These are phyloP conservation scores for Gracilaria caudata DNA, from an alignment of 23 red algal genomes.

Conservation along the genomic window DNA sequence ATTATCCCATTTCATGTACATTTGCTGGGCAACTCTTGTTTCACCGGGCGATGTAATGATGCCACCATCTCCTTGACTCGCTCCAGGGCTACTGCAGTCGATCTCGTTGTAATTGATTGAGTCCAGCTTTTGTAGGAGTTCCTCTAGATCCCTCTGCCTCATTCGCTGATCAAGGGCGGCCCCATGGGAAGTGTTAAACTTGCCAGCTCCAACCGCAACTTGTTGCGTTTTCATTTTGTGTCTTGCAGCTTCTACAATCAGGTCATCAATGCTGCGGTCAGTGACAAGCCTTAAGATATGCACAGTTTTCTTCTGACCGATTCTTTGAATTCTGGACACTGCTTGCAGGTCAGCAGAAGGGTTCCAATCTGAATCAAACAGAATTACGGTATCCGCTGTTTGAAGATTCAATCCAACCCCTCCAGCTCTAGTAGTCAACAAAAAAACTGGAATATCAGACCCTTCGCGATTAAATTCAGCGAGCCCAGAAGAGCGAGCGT, in stretches of 20 bases:
- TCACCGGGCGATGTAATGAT: not conserved
- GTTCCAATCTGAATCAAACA: conserved; percentile 94
- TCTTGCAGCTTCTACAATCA: conserved; percentile 50
- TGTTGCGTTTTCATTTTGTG: conserved; percentile 53
- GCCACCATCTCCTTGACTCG: not conserved
- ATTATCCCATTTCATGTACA: conserved; percentile 20
- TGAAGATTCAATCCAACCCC: conserved; percentile 91
- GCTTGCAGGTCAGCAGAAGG: conserved; percentile 88
- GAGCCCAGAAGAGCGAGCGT: conserved; percentile 58
- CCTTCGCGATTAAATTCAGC: conserved; percentile 65
- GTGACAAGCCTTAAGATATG: conserved; percentile 77
- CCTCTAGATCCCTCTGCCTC: conserved; percentile 54
- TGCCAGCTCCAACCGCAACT: conserved; percentile 65
- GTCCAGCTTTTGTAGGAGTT: conserved; percentile 47
- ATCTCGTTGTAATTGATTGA: conserved; percentile 23
- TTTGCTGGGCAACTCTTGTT: not conserved
- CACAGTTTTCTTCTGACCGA: conserved; percentile 88
- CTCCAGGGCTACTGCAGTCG: not conserved
- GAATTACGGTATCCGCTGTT: conserved; percentile 93
- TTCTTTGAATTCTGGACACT: conserved; percentile 83
- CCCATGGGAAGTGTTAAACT: conserved; percentile 51
- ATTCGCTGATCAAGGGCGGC: conserved; percentile 34
- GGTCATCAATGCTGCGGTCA: conserved; percentile 64
- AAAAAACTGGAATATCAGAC: conserved; percentile 80
- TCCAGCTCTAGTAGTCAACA: conserved; percentile 91